Conservation (phyloP, 768 basidiomycete genomes). For the Amanita muscaria region DNA sequence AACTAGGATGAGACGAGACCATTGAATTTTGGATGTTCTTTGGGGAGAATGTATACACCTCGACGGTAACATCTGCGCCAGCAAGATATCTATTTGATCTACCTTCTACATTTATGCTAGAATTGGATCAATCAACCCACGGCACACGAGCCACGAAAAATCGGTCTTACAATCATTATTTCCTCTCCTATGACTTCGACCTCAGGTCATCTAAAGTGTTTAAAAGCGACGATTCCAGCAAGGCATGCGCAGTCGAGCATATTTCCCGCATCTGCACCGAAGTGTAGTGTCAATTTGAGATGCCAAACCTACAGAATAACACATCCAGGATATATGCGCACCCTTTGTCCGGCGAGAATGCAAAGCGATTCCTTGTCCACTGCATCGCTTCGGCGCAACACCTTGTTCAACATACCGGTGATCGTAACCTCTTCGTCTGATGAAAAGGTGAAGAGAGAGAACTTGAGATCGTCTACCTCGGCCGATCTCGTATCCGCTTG, state of each 20-base stretch:
- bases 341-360: constrained; percentile 89
- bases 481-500: constrained; percentile 82
- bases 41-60: too few relatives aligned
- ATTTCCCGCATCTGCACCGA: constrained; percentile 85
- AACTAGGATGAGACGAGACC: too few relatives aligned
- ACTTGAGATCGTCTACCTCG: constrained; percentile 51
- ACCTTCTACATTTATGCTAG: too few relatives aligned
- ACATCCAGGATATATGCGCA: constrained; percentile 24
- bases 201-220: constrained; percentile 87
- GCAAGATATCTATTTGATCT: too few relatives aligned
- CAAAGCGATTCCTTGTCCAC: constrained; percentile 94
- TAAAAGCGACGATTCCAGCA: constrained; percentile 85
- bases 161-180: constrained; percentile 66
- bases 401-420: constrained; percentile 89
- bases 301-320: constrained; percentile 76
- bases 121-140: too few relatives aligned
- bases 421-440: constrained; percentile 90
- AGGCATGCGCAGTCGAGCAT: constrained; percentile 92
- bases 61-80: too few relatives aligned
- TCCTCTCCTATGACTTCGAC: constrained; percentile 92
- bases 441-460: constrained; percentile 19
- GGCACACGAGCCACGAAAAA: too few relatives aligned
- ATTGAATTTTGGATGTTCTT: too few relatives aligned
- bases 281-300: constrained; percentile 81
- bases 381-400: constrained; percentile 80